Conservation (phyloP, 2,329 filamentous ascomycete genomes). For the Clarireedia paspali region DNA sequence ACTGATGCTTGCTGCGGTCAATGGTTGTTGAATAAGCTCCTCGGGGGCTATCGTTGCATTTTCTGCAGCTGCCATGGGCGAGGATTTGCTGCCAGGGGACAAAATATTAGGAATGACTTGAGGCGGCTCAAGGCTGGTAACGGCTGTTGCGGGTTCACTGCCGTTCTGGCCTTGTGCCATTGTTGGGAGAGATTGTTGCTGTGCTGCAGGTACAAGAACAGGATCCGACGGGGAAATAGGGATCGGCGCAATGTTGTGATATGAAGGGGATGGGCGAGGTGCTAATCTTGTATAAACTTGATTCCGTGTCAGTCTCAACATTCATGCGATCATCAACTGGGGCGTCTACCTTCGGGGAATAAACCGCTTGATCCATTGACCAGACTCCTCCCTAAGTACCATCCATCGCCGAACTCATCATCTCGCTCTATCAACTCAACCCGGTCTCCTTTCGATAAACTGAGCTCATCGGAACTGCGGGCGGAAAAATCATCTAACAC, state of each 20-base stretch:
- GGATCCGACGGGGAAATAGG: constrained; percentile 12
- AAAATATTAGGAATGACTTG: neutral
- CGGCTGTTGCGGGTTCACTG: neutral
- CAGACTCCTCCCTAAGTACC: constrained; percentile 72
- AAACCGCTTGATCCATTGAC: constrained; percentile 67
- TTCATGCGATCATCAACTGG: neutral
- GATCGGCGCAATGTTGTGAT: constrained; percentile 17
- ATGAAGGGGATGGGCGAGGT: constrained; percentile 26
- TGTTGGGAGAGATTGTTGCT: neutral
- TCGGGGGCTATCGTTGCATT: neutral
- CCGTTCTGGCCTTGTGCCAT: neutral
- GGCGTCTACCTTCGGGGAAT: constrained; percentile 65
- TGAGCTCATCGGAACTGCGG: constrained; percentile 88
- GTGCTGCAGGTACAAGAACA: constrained; percentile 9
- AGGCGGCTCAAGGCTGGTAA: neutral
- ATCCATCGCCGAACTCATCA: constrained; percentile 83
- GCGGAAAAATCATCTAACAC: constrained; percentile 79
- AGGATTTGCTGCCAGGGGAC: neutral
- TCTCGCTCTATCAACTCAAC: constrained; percentile 79
- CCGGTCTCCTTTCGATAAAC: constrained; percentile 73
- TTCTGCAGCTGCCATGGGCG: neutral
- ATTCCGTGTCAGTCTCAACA: constrained; percentile 12
- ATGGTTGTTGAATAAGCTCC: constrained; percentile 28
- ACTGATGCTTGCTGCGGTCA: constrained; percentile 30
- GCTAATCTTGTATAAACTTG: constrained; percentile 31